Conservation (phyloP, 805 yeast genomes). For the Lachancea sp. region DNA sequence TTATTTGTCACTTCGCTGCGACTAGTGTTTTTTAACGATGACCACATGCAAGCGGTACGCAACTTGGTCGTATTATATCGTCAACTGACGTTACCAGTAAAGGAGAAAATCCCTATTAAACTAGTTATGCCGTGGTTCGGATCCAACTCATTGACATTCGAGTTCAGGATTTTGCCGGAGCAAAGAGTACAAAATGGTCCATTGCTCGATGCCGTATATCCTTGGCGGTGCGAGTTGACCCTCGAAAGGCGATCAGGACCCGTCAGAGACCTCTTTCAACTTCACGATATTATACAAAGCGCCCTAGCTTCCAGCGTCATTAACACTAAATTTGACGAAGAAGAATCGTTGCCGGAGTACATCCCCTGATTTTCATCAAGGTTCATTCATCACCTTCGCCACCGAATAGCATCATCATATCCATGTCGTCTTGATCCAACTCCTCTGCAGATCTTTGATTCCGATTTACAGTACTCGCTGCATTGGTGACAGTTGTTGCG, state of each 20-base stretch:
- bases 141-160: constrained; percentile 5
- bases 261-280: constrained; percentile 7
- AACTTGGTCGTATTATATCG: constrained; percentile 1
- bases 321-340: background rate
- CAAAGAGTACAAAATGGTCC: constrained; percentile 5
- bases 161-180: constrained; percentile 7
- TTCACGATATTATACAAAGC: constrained; percentile 5
- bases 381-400: constrained; percentile 29
- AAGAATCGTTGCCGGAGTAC: constrained; percentile 6
- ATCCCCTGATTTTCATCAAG: background rate
- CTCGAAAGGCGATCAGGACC: constrained; percentile 1
- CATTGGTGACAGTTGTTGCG: background rate
- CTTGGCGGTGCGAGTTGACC: constrained; percentile 7
- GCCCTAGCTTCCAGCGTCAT: constrained; percentile 3
- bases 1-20: constrained; percentile 6
- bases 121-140: constrained; percentile 11
- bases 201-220: constrained; percentile 5
- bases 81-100: background rate
- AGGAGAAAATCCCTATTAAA: constrained; percentile 3
- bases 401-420: constrained; percentile 36
- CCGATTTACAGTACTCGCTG: background rate
- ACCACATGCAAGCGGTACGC: background rate
- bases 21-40: background rate
- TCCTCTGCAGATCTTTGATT: constrained; percentile 11
- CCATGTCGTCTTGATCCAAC: constrained; percentile 33